These are phyloP conservation scores for Aspergillus luchuensis DNA, from an alignment of 2,329 filamentous ascomycete genomes.

Conservation along the genomic window DNA sequence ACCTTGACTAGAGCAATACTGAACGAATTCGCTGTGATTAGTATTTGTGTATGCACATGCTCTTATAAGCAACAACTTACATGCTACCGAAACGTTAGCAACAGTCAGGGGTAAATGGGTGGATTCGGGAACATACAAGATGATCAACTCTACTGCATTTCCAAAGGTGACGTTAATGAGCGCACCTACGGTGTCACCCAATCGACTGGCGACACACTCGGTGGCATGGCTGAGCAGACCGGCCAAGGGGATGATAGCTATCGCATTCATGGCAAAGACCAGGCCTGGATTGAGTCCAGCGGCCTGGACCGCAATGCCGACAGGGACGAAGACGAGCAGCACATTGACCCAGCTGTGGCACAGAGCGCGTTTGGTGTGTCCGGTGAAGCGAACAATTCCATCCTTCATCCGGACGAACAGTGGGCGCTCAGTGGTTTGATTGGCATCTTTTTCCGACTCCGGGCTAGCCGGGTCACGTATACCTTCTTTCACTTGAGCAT, in stretches of 20 bases:
- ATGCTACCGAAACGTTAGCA: slow-evolving; percentile 44
- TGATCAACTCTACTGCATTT: slow-evolving; percentile 78
- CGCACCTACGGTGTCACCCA: slow-evolving; percentile 73
- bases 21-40: slow-evolving; percentile 14
- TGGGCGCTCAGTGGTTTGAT: slow-evolving; percentile 24
- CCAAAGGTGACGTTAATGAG: slow-evolving; percentile 77
- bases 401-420: slow-evolving; percentile 33
- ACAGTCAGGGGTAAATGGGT: slow-evolving; percentile 26
- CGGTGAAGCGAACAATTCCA: slow-evolving; percentile 34
- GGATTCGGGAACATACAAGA: slow-evolving; percentile 54
- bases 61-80: slow-evolving; percentile 47
- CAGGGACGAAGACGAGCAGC: slow-evolving; percentile 45
- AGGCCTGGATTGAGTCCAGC: slow-evolving; percentile 57
- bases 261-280: slow-evolving; percentile 72
- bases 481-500: slow-evolving; percentile 35
- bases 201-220: slow-evolving; percentile 70
- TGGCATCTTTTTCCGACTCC: slow-evolving; percentile 20
- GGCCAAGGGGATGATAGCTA: slow-evolving; percentile 74
- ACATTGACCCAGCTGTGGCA: slow-evolving; percentile 48
- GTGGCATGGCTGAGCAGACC: slow-evolving; percentile 72
- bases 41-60: neutral
- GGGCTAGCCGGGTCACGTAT: slow-evolving; percentile 22
- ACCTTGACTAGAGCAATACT: slow-evolving; percentile 76
- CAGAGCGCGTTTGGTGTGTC: slow-evolving; percentile 38
- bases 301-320: slow-evolving; percentile 43